Base-by-base conservation (phyloP, 1,139 yeast genomes). In the Diutina pseudorugosa region DNA sequence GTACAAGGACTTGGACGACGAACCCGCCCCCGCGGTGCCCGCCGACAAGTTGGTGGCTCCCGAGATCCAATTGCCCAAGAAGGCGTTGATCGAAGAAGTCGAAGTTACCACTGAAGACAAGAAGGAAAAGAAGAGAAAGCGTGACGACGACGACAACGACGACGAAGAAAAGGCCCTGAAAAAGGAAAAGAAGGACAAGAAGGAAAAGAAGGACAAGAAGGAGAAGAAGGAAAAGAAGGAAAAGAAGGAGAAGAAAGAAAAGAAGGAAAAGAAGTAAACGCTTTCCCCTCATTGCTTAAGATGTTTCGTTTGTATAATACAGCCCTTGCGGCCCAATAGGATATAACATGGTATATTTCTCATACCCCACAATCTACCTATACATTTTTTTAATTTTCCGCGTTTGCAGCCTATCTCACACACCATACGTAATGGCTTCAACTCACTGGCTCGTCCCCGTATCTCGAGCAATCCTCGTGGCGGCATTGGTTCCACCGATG, bases 1-100 rank as follows among this genome's bases (percentile, higher is more conserved):
- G 53, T 94, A 93, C 70, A 87, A 84, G 61, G 90, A 89, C 65
- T 86, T 84, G 62, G 90, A 85, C 61, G 82, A 78, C 59, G 81
- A 76, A 58, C 81, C 79, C 50, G 80, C 82, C 45, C 77, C 77
- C 47, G 66, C 77, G 51, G 72, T 76, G 43, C 77, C 79, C 52
- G 78, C 70, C 57, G 64, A 71, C 50, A 74, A 74, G 61, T 69
- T 72, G 61, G 71, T 65, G 57, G 79, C 78, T 50, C 80, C 82
- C 54, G 65, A 71, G 70, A 69, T 68, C 65, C 82, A 68, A 72
- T 70, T 71, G 64, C 76, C 85, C 55, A 75, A 75, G 70, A 75
- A 78, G 66, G 8, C 33, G 16, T 30, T 19, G 50, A 36, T 36
- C 30, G 57, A 53, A 40, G 51, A 54, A 53, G 62, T 67, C 49